Base-by-base conservation (phyloP, 2,329 filamentous ascomycete genomes). In the Cladobotryum mycophilum region DNA sequence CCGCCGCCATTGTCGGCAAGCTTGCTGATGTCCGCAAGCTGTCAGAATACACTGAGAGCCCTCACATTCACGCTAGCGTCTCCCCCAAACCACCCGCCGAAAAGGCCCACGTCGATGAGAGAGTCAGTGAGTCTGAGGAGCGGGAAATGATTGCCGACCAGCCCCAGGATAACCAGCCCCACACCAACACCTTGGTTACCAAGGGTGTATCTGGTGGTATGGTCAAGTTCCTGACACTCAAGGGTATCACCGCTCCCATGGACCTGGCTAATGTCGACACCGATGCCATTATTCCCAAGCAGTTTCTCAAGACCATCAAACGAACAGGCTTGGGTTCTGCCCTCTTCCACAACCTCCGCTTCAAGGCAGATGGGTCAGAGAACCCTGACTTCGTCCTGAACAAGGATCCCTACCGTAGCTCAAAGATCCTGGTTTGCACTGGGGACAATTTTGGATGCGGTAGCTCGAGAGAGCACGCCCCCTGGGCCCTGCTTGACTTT, bases 241-340 rank as follows among this genome's bases (percentile, higher is more conserved):
- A 87, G 72, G 93, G 92, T 52, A 85, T 92, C 58, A 89, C 90
- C 1, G 93, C 91, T 11, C 89, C 89, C 2, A 75, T 99, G 70
- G 88, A 96, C 55, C 83, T 87, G 61, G 79, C 86, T 58, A 99
- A 99, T 68, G 84, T 96, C 61, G 93, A 99, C 74, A 99, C 93
- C n/a, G 93, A 99, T 64, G 92, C 92, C 65, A 96, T 97, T 70
- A 99, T 99, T 60, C 93, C 93, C 57, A 99, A 99, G 73, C 93
- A 99, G 69, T 99, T 97, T 76, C 81, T 99, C 57, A 99, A 97
- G 77, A 99, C 93, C 38, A 97, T 97, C 73, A 97, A 97, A 80
- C 89, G 93, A 53, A 95, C 92, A 2, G 93, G 93, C 57, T 86
- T 99, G 9, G 91, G 91, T 52, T 80, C 76, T 20, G 92, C 92